Evolutionary conservation across 1,139 yeast species (phyloP), one percentile per base, ranked within the genome.

Genomic region (Geotrichum macrosporum): DNA sequence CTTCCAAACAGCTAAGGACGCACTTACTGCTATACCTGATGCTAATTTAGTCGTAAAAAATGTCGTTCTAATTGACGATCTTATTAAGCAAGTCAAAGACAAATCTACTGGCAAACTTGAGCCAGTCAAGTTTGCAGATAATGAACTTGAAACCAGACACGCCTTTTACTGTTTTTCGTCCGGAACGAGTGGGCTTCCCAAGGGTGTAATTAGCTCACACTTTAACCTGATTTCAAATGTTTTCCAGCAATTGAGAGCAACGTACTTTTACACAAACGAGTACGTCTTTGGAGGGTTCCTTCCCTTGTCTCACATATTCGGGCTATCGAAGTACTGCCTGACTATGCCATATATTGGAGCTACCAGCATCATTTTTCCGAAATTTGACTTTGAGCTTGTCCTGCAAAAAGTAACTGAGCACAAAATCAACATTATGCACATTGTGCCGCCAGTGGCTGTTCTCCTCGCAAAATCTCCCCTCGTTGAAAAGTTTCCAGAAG

Each of bases 141-240:
- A 35, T n/a, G 36, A 30, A n/a, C 12, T 29, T 19, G 24, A 44
- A 30, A 15, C 35, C 5, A 39, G 37, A 15, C 46, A 44, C 35
- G 55, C 55, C 5, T 51, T 51, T 37, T 47, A 51, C 30, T 52
- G 57, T 36, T 81, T 80, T 62, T 81, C 88, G 8, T 77, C 84
- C 2, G 84, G 85, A 27, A 78, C 85, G 13, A 77, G 83, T 1
- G 62, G 70, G 38, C 44, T 44, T 13, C 84, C 86, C 9, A 80
- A 80, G 59, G 86, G 85, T 37, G 85, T 80, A 13, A 73, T 73
- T 39, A 67, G 80, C 56, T 68, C 76, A 3, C 83, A 80, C 45
- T 60, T 44, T 36, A 59, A 58, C 46, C 44, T 59, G 35, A 52
- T 51, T 22, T 48, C 59, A 21, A 58, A 60, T 27, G 51, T 55